Base-by-base conservation (phyloP, 1,284 basidiomycete species). In the Mycosarcoma maydis region DNA sequence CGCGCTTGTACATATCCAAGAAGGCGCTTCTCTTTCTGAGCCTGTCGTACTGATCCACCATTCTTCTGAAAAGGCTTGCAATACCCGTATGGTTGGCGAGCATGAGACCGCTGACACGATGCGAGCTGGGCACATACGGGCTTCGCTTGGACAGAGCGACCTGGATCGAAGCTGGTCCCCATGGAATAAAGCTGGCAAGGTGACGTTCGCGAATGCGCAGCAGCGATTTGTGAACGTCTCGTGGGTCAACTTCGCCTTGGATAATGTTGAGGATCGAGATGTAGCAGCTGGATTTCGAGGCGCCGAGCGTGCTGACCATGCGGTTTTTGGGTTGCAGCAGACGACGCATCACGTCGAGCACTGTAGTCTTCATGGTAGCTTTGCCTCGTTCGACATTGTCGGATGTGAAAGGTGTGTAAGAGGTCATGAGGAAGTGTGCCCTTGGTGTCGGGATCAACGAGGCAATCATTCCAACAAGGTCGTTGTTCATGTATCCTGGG, bases 401-500 rank as follows among this genome's bases (percentile, higher is more conserved):
- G 64, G 91, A 92, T 2, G 94, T 97, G 83, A 98, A 98, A 0
- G 96, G 95, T 4, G 96, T 99, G 79, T 98, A 99, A 16, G 92
- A 94, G n/a, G 96, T 98, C 91, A 95, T 97, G 57, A 99, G 87
- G 86, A 98, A 98, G 84, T 99, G 96, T 78, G 94, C 98, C 49
- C 95, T 87, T n/a, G 96, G 95, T 10, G 96, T 98, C 3, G 96
- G 96, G 73, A 98, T 98, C 49, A 99, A 87, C 13, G 92, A 94
- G 3, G 96, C 94, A 56, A 98, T 91, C 76, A 99, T 97, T 23
- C 94, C 93, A 69, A 97, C 76, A 9, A 81, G 88, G 80, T 99
- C 95, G 78, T 98, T 99, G 86, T 98, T 98, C 95, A 98, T 98
- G 84, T 98, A 98, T 46, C 93, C 92, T 0, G 96, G 96, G 84